Evolutionary conservation across 176 grass and related monocot species (phyloP).

Genomic region (Ananas comosus): DNA sequence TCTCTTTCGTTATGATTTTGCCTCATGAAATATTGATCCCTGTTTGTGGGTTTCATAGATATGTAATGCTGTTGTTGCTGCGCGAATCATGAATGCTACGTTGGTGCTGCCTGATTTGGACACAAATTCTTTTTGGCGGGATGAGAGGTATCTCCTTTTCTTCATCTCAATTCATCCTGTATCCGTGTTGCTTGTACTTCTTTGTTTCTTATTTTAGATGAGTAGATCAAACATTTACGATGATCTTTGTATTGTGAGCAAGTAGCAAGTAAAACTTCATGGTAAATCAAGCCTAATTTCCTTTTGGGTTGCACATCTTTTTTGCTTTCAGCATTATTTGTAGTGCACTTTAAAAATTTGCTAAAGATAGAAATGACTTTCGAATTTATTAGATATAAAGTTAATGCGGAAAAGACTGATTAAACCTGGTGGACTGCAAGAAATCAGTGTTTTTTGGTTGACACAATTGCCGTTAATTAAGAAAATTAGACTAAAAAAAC

Average conservation of each 20-base stretch:
- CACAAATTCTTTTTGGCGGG: conserved; percentile 94
- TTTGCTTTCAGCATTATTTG: no score
- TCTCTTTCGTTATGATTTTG: background rate
- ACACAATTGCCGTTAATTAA: no score
- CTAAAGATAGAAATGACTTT: no score
- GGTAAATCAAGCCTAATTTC: no score
- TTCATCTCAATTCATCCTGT: conserved; percentile 11
- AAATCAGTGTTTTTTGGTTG: no score
- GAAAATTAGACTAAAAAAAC: background rate
- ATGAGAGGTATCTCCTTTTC: conserved; percentile 59
- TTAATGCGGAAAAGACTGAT: no score
- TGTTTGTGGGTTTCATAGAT: conserved; percentile 44
- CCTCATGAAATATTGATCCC: background rate
- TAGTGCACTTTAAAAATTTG: no score
- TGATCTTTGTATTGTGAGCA: no score
- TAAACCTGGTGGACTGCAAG: no score
- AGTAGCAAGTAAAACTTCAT: no score
- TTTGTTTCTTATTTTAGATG: background rate
- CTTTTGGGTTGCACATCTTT: no score
- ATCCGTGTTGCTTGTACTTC: background rate
- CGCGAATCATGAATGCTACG: conserved; percentile 95
- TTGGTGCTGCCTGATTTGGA: conserved; percentile 91
- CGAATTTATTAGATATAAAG: no score
- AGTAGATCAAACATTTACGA: background rate
- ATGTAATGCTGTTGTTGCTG: conserved; percentile 98